Evolutionary conservation across 495 filamentous ascomycete species (phyloP).

Genomic region (Pseudotulostoma volvatum): DNA sequence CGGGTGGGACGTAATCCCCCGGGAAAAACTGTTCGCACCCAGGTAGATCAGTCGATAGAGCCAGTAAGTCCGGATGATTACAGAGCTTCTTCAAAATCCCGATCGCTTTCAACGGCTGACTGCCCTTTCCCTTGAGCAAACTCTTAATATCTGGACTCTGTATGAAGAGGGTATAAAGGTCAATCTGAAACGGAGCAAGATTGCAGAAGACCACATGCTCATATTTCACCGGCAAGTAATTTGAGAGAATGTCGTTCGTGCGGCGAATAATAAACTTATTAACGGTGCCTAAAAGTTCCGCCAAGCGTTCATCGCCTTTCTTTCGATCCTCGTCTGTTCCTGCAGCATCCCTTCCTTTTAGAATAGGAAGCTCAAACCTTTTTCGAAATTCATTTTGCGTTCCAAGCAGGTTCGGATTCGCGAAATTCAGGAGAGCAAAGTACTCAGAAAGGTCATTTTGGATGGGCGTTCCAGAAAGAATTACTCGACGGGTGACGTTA

Average conservation of each 20-base stretch:
- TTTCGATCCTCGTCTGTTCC: conserved; percentile 69
- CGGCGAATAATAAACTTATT: conserved; percentile 99
- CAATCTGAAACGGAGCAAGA: conserved; percentile 77
- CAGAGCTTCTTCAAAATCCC: conserved; percentile 94
- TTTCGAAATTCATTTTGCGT: conserved; percentile 88
- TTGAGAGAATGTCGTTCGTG: conserved; percentile 94
- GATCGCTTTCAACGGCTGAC: conserved; percentile 92
- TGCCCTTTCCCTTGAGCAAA: conserved; percentile 83
- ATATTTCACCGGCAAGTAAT: conserved; percentile 97
- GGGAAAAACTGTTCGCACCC: conserved; percentile 74
- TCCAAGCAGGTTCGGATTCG: conserved; percentile 84
- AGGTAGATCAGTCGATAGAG: conserved; percentile 68
- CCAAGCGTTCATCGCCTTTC: conserved; percentile 69
- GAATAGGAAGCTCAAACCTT: conserved; percentile 81
- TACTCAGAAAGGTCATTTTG: conserved; percentile 98
- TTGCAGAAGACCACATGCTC: conserved; percentile 99
- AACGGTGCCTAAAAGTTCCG: conserved; percentile 66
- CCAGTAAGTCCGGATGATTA: conserved; percentile 91
- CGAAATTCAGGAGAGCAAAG: conserved; percentile 90
- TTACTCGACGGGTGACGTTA: conserved; percentile 82
- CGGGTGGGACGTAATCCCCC: conserved; percentile 76
- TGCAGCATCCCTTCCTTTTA: conserved; percentile 80
- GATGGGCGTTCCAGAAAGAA: conserved; percentile 92
- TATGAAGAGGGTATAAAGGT: conserved; percentile 93
- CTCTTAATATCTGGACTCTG: conserved; percentile 88